Evolutionary conservation across 257 asterid species (phyloP), one percentile per base, ranked within the genome.

Genomic region (Primulina eburnea): DNA sequence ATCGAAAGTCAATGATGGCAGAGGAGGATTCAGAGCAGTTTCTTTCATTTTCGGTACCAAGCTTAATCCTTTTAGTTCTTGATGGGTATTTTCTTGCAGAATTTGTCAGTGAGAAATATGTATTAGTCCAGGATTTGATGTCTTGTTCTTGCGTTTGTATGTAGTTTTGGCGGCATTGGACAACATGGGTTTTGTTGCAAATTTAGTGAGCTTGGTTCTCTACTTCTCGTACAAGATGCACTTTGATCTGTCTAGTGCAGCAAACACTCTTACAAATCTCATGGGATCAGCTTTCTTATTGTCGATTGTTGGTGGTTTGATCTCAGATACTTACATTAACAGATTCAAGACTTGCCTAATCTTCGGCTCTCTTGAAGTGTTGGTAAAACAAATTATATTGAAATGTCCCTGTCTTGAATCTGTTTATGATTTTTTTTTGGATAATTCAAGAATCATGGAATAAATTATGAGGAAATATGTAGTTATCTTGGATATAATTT

Each of bases 1-100:
- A 26, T 53, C 73, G 16, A 55, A 69, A 26, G 59, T 34, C 67
- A 76, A 50, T 8, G 16, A 71, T 18, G 69, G 78, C 60, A 92
- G 77, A 74, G 97, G 97, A 1, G 97, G 96, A 55, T 87, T 86
- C 76, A 80, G 33, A 71, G 96, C 97, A 21, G 71, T 94, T 60
- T 68, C 82, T 21, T 92, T 92, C 78, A 56, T 92, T 12, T 92
- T 79, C 35, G 95, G 97, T 91, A 68, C 56, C 56, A 75, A 53
- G 24, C 3, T 37, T 43, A 4, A 2, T 18, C 40, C 10, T 20
- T 9, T 20, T 18, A 21, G n/a, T 16, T 57, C 1, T 6, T 67
- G 29, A 30, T 14, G 57, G 14, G 7, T 26, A 2, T 72, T 58
- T 57, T 67, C 71, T 69, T 69, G 40, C 71, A 50, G 28, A n/a